These are phyloP conservation scores for Candida arabinofermentans DNA, from an alignment of 805 yeast species.

Conservation along the genomic window DNA sequence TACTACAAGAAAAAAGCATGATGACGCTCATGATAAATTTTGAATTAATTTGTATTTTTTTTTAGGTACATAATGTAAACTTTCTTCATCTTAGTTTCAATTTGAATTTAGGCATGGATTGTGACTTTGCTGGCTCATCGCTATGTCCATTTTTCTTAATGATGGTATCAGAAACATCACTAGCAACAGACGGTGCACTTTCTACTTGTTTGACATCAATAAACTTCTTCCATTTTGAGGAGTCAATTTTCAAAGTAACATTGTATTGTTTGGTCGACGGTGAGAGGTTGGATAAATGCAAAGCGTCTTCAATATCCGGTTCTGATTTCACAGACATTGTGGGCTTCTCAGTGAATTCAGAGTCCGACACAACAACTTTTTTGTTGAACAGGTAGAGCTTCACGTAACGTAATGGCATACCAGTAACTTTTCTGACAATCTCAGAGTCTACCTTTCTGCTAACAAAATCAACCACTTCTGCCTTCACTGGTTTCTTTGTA, in stretches of 20 bases:
- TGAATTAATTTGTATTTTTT: no score
- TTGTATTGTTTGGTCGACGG: neutral
- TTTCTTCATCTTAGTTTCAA: neutral
- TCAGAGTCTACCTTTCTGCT: conserved; percentile 18
- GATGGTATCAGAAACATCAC: no score
- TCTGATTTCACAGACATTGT: conserved; percentile 12
- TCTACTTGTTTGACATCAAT: neutral
- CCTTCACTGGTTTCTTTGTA: conserved; percentile 1
- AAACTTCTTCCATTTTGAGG: neutral
- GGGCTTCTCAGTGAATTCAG: conserved; percentile 21
- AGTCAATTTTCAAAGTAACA: neutral
- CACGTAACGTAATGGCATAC: conserved; percentile 34
- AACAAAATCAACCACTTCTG: neutral
- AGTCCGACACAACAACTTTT: conserved; percentile 23
- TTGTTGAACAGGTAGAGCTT: conserved; percentile 24
- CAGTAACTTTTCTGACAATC: conserved; percentile 15
- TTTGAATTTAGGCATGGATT: neutral
- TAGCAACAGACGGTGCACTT: neutral
- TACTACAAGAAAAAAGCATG: no score
- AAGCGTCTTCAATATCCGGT: no score
- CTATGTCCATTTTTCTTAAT: no score
- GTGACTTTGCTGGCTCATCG: no score
- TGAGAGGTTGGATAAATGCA: no score
- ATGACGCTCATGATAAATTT: no score
- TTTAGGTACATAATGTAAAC: neutral